Conservation (phyloP, 148 eudicot species). For the Polygonum aviculare region DNA sequence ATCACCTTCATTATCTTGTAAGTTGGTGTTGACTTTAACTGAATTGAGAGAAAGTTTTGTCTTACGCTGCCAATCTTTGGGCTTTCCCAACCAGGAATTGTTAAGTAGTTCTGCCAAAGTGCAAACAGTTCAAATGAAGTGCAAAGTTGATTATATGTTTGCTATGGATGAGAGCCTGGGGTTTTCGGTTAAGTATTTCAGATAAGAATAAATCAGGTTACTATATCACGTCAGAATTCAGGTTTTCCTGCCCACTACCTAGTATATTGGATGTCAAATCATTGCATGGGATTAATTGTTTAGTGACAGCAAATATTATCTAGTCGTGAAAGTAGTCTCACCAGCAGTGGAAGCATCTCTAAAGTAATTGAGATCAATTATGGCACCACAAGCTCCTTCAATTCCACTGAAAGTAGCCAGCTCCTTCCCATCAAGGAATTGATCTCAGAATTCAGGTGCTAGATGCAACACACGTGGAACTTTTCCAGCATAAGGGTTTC, state of each 20-base stretch:
- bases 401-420: too few relatives aligned
- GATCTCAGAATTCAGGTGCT: too few relatives aligned
- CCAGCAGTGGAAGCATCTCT: slow-evolving; percentile 63
- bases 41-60: slow-evolving; percentile 63
- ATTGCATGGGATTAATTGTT: background rate
- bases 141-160: background rate
- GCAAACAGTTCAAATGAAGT: background rate
- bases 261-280: background rate
- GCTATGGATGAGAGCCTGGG: background rate
- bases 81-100: slow-evolving; percentile 72
- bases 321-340: slow-evolving; percentile 17
- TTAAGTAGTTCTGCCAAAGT: slow-evolving; percentile 43
- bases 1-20: slow-evolving; percentile 77
- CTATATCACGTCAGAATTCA: background rate
- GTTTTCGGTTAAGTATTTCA: background rate
- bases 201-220: background rate
- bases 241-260: background rate
- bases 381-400: slow-evolving; percentile 68
- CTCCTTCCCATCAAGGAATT: too few relatives aligned
- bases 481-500: too few relatives aligned
- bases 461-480: too few relatives aligned
- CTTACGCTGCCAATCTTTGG: slow-evolving; percentile 81
- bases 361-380: slow-evolving; percentile 58
- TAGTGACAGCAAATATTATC: background rate
- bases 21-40: slow-evolving; percentile 83